A percentile compares a stretch with the other conserved stretches of the same genome.
phyloP scores from a whole-genome alignment of 176 grass and related monocot species.

The Aegilops bicornis region DNA sequence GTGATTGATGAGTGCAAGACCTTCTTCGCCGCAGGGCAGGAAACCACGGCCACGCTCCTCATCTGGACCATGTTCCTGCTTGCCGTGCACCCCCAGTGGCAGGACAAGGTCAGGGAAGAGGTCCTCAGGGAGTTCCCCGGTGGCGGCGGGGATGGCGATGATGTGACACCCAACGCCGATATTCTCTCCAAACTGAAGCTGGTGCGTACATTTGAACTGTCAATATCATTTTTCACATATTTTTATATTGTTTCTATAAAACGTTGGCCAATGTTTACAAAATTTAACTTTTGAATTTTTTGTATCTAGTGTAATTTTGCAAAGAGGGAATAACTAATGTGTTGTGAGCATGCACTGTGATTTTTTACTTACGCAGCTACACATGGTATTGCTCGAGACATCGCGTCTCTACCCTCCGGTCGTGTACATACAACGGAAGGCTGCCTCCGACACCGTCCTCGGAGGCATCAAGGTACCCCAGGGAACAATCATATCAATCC shows the following conservation, averaged over 20 bases:
- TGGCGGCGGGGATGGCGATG: neutral
- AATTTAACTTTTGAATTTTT: too few species aligned
- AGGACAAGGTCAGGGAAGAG: slow-evolving; percentile 45
- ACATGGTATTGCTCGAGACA: slow-evolving; percentile 44
- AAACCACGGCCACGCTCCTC: slow-evolving; percentile 34
- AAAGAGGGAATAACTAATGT: neutral
- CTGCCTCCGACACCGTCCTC: neutral
- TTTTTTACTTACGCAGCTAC: neutral
- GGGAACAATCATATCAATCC: slow-evolving; percentile 18
- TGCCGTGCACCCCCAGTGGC: slow-evolving; percentile 36
- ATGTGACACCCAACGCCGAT: slow-evolving; percentile 4
- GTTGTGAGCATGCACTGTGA: neutral
- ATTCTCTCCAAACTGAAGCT: slow-evolving; percentile 34
- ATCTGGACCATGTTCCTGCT: slow-evolving; percentile 51
- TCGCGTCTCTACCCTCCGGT: slow-evolving; percentile 32
- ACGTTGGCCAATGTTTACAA: too few species aligned
- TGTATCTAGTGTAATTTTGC: neutral
- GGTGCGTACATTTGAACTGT: neutral
- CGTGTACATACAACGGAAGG: slow-evolving; percentile 10
- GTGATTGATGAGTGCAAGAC: slow-evolving; percentile 54
- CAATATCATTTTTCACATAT: neutral
- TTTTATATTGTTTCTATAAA: too few species aligned
- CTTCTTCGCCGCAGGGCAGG: slow-evolving; percentile 46
- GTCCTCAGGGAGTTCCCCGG: slow-evolving; percentile 5
- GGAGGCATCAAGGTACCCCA: neutral